Evolutionary conservation across 208 protist species (phyloP), one percentile per base, ranked within the genome.

Genomic region (Leishmania arabica): DNA sequence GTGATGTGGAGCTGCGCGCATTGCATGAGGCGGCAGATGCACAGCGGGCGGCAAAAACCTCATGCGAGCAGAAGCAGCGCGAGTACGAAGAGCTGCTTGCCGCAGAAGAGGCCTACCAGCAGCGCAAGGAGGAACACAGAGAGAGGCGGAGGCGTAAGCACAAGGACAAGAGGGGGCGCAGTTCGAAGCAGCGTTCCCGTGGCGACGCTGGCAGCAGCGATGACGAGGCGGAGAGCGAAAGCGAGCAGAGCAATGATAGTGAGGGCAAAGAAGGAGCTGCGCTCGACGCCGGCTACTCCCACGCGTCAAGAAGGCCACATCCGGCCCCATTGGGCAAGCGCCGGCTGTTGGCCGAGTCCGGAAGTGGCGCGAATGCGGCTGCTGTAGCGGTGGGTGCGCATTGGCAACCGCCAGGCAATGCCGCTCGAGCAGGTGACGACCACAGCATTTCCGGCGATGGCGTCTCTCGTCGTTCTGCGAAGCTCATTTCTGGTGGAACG

Each of bases 1-100:
- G 89, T 75, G 91, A 95, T 56, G 85, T 84, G 34, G 91, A 95
- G 82, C 84, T 93, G 75, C 77, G 82, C 19, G 71, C 69, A 34
- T 77, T 89, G 82, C 86, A 84, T 47, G 69, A 65, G 9, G 64
- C 85, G 0, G 89, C 80, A 19, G 79, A 70, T 7, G 78, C 82
- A 49, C 85, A 75, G 42, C 70, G 69, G 34, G 66, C 53, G 62
- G 78, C 71, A 69, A 81, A 79, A 31, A 71, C 76, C 8, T 51
- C 60, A 19, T 74, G 85, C 60, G 84, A 90, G 80, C 49, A 83
- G 42, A 80, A 82, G 56, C 75, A 86, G 70, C 79, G 58, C 37
- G 82, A 86, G 54, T 83, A 79, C 73, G 72, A 82, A 19, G 78
- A 82, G 66, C 81, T 90, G 73, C 62, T 88, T 8, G 85, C 85